Percentiles rank a stretch among this genome's conserved stretches.
These are phyloP conservation scores for Pleurotus pulmonarius DNA, from an alignment of 768 basidiomycete genomes.

Conservation along the genomic window DNA sequence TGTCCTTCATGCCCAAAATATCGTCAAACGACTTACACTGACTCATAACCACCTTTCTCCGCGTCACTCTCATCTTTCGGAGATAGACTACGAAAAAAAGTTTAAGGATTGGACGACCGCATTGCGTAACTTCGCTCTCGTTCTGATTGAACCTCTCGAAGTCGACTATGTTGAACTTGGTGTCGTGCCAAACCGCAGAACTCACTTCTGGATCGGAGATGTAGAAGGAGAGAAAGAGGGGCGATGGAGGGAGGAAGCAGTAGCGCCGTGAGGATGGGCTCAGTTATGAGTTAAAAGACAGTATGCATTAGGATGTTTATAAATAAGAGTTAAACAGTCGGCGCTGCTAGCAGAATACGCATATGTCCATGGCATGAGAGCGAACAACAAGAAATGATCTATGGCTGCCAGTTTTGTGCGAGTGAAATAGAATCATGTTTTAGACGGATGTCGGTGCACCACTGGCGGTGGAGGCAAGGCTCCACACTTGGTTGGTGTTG, in stretches of 20 bases:
- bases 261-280: constrained; percentile 50
- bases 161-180: constrained; percentile 70
- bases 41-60: neutral
- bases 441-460: no score
- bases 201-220: constrained; percentile 38
- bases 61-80: constrained; percentile 6
- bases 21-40: neutral
- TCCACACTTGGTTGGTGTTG: constrained; percentile 9
- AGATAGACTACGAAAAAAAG: constrained; percentile 36
- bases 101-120: constrained; percentile 48
- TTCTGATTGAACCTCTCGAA: constrained; percentile 65
- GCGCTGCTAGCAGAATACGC: no score
- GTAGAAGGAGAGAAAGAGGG: constrained; percentile 24
- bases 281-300: no score
- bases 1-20: neutral
- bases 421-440: no score
- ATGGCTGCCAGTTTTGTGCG: no score
- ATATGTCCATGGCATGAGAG: no score
- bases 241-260: constrained; percentile 54
- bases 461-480: neutral
- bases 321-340: no score
- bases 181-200: constrained; percentile 54
- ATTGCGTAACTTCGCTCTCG: constrained; percentile 63
- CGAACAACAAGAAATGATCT: no score
- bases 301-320: no score